These are phyloP conservation scores for Tausonia pullulans DNA, from an alignment of 1,284 basidiomycete genomes.

Conservation along the genomic window DNA sequence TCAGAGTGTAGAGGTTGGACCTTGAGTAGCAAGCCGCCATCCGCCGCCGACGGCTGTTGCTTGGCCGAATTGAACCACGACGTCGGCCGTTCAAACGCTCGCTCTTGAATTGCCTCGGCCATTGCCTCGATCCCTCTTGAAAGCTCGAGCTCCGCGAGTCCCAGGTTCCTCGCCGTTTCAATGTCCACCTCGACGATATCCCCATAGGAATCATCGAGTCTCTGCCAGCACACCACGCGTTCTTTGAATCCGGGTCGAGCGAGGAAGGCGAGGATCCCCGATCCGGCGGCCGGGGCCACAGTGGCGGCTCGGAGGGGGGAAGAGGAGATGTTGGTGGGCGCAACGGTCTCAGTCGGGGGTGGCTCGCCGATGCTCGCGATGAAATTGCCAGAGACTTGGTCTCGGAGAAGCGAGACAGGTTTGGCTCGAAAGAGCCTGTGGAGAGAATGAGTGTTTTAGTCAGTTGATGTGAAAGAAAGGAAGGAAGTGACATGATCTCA, in stretches of 20 bases:
- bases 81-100: not conserved
- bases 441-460: not conserved
- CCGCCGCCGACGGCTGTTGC: too few relatives aligned
- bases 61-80: too few relatives aligned
- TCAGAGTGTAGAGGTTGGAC: too few relatives aligned
- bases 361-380: constrained; percentile 5
- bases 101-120: not conserved
- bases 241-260: constrained; percentile 3
- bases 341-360: not conserved
- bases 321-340: not conserved
- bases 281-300: not conserved
- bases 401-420: constrained; percentile 7
- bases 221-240: not conserved
- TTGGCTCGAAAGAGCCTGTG: constrained; percentile 2
- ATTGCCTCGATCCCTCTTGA: constrained; percentile 2
- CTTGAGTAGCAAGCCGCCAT: too few relatives aligned
- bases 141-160: constrained; percentile 7
- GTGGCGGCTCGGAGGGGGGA: not conserved
- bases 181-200: too few relatives aligned
- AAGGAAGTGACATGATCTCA: too few relatives aligned
- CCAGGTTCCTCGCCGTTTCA: not conserved
- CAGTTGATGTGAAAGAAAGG: too few relatives aligned
- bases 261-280: constrained; percentile 9
- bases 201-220: too few relatives aligned
- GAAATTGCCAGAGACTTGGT: not conserved